Percentiles rank a stretch among this genome's conserved stretches.
Evolutionary conservation across 2,329 filamentous ascomycete species (phyloP).

Genomic region (Rhinocladiella mackenziei): DNA sequence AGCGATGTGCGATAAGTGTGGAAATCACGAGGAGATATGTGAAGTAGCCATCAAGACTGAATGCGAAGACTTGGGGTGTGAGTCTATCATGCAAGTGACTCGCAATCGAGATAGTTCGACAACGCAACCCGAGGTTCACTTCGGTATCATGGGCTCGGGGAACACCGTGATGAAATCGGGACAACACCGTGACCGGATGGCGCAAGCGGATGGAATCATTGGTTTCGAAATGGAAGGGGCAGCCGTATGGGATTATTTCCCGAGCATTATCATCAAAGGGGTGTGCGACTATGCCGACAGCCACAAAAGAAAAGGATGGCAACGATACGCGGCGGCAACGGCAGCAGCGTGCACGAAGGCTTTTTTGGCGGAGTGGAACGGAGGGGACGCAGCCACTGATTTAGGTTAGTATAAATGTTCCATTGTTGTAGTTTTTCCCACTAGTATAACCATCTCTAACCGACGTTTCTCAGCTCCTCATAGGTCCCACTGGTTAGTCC

Average conservation of each 20-base stretch:
- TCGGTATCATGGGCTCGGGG: slow-evolving; percentile 41
- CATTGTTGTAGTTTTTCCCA: no score
- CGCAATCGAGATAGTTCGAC: slow-evolving; percentile 12
- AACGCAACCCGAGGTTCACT: slow-evolving; percentile 32
- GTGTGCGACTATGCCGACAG: slow-evolving; percentile 29
- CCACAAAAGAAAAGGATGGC: slow-evolving; percentile 25
- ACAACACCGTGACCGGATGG: slow-evolving; percentile 36
- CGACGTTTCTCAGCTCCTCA: no score
- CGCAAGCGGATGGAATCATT: slow-evolving; percentile 24
- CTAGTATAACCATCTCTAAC: no score
- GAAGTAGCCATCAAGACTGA: slow-evolving; percentile 5
- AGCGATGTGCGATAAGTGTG: slow-evolving; percentile 5
- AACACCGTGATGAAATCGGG: slow-evolving; percentile 43
- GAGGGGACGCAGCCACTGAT: no score
- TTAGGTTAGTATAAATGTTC: no score
- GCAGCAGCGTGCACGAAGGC: slow-evolving; percentile 23
- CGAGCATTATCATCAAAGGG: slow-evolving; percentile 24
- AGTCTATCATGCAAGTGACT: slow-evolving; percentile 19
- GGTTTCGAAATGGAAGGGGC: slow-evolving; percentile 30
- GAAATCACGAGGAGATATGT: slow-evolving; percentile 7
- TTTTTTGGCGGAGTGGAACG: slow-evolving; percentile 12
- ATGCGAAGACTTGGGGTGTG: slow-evolving; percentile 15
- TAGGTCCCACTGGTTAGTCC: no score
- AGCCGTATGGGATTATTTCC: slow-evolving; percentile 24
- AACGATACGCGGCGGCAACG: slow-evolving; percentile 20